Conservation (phyloP, 169 alveolate genomes). For the Perkinsus chesapeaki region DNA sequence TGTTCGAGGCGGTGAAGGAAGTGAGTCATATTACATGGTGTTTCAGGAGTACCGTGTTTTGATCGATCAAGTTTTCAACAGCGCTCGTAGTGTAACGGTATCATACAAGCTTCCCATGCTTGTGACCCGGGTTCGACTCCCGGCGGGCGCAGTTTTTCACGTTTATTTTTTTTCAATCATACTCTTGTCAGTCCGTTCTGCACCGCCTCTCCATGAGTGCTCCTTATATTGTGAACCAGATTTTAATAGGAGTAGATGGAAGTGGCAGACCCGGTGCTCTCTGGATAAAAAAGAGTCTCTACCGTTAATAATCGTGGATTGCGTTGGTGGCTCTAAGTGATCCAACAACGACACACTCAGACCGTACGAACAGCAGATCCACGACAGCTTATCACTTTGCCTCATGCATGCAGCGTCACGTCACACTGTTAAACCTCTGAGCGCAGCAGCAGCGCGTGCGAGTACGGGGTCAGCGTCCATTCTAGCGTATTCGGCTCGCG, state of each 20-base stretch:
- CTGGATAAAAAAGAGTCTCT: not conserved
- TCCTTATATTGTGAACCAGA: not conserved
- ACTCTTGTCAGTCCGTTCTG: not conserved
- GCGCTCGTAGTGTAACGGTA: conserved; percentile 5
- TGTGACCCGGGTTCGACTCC: conserved; percentile 4
- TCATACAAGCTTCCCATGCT: conserved; percentile 4
- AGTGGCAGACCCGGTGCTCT: not conserved
- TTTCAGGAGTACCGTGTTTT: not conserved
- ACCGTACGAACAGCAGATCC: too few species aligned
- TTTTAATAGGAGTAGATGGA: not conserved
- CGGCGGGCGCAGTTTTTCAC: not conserved
- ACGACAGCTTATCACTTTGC: too few species aligned
- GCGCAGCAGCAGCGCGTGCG: not conserved
- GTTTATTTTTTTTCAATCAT: not conserved
- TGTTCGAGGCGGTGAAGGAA: not conserved
- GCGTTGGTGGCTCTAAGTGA: too few species aligned
- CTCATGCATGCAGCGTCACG: not conserved
- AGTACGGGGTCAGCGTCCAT: not conserved
- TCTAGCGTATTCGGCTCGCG: not conserved
- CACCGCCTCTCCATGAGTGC: not conserved
- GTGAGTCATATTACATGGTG: not conserved
- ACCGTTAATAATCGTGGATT: not conserved
- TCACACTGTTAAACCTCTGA: not conserved
- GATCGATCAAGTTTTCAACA: not conserved
- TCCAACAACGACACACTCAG: too few species aligned